Evolutionary conservation across 164 flowering plant species (phyloP).

Genomic region (Tetracentron sinense): DNA sequence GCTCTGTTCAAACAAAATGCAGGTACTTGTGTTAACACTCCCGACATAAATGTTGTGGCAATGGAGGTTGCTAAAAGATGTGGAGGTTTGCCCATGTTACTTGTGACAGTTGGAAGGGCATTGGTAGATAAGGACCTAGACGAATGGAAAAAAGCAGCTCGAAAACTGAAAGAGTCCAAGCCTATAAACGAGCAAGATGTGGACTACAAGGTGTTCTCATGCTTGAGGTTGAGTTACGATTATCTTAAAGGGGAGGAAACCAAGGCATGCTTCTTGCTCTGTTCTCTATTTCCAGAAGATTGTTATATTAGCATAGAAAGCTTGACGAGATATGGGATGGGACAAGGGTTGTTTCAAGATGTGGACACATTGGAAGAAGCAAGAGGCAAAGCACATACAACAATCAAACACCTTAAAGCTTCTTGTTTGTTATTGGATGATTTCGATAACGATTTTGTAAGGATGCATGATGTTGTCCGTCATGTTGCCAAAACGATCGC

Average conservation of each 20-base stretch:
- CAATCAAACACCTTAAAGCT: not conserved
- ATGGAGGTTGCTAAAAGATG: not conserved
- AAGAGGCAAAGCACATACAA: not conserved
- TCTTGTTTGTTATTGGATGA: not conserved
- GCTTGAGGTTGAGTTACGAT: not conserved
- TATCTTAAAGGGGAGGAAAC: not conserved
- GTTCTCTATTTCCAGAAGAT: slow-evolving; percentile 3
- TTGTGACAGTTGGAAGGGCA: slow-evolving; percentile 3
- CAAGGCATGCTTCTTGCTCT: not conserved
- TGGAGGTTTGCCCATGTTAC: not conserved
- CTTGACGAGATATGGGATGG: not conserved
- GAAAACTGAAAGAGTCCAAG: not conserved
- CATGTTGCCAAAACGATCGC: not conserved
- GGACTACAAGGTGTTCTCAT: not conserved
- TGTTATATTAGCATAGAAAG: not conserved
- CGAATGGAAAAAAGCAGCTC: not conserved
- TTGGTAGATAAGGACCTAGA: not conserved
- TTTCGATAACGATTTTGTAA: not conserved
- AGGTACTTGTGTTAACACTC: not conserved
- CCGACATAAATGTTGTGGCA: not conserved
- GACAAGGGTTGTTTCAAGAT: not conserved
- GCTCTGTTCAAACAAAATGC: too few species aligned
- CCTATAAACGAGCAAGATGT: not conserved
- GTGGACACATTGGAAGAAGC: not conserved
- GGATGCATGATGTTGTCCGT: slow-evolving; percentile 18